These are phyloP conservation scores for Exophiala oligosperma DNA, from an alignment of 2,329 filamentous ascomycete species.

Conservation along the genomic window DNA sequence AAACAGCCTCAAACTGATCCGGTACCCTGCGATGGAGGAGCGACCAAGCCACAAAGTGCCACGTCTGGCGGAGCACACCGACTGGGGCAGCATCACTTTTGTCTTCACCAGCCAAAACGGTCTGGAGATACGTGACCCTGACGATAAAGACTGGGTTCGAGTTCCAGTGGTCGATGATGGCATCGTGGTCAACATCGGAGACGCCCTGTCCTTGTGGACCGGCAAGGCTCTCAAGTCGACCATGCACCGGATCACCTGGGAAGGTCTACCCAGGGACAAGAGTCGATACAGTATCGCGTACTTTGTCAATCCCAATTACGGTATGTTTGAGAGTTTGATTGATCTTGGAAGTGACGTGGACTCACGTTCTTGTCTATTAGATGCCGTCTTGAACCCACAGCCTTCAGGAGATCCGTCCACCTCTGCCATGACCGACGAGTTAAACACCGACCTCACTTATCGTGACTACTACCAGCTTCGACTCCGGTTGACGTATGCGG, in stretches of 20 bases:
- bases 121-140: neutral
- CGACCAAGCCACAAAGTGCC: neutral
- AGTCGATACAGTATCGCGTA: neutral
- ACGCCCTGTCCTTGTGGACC: neutral
- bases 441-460: too few relatives aligned
- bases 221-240: neutral
- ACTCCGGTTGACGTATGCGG: too few relatives aligned
- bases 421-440: too few relatives aligned
- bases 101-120: neutral
- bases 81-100: neutral
- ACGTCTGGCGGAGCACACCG: neutral
- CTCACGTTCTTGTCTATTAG: too few relatives aligned
- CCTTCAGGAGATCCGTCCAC: too few relatives aligned
- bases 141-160: neutral
- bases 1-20: neutral
- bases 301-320: neutral
- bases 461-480: too few relatives aligned
- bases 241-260: neutral
- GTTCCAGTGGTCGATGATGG: neutral
- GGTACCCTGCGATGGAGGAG: neutral
- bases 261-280: neutral
- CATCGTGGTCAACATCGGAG: neutral
- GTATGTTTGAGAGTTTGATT: neutral
- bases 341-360: too few relatives aligned
- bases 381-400: too few relatives aligned